Conservation (phyloP, 441 rosid species). For the Rhodomyrtus psidioides region DNA sequence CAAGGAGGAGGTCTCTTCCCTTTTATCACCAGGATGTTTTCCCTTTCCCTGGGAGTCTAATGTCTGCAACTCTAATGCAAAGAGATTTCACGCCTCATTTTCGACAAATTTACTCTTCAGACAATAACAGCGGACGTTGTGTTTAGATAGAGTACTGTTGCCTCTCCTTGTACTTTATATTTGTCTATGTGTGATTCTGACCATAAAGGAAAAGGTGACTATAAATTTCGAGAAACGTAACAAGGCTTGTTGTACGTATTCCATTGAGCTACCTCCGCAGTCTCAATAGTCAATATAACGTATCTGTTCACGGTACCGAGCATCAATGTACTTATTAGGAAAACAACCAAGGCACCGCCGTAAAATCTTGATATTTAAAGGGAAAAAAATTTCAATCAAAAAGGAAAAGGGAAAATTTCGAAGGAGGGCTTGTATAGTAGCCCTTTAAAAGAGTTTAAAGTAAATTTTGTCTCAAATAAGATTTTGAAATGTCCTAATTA, state of each 20-base stretch:
- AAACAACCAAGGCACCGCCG: too few relatives aligned
- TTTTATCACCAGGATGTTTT: neutral
- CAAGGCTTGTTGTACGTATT: neutral
- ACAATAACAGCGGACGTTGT: neutral
- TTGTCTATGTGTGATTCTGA: neutral
- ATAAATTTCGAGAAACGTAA: neutral
- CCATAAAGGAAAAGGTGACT: neutral
- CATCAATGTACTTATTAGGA: too few relatives aligned
- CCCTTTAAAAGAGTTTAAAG: fast-evolving
- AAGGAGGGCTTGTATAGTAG: neutral
- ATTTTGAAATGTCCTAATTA: neutral
- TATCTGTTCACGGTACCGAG: neutral
- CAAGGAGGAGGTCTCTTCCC: neutral
- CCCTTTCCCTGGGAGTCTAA: neutral
- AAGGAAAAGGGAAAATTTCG: neutral
- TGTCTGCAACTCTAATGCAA: neutral
- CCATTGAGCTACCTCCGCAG: neutral
- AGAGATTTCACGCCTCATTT: neutral
- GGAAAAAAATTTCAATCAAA: neutral
- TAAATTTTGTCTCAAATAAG: neutral
- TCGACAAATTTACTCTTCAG: neutral
- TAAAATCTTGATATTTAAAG: neutral
- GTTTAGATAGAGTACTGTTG: neutral
- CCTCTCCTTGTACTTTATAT: neutral
- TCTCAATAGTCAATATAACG: neutral